Percentiles rank a stretch among this genome's conserved stretches.
Conservation (phyloP, 495 filamentous ascomycete species). For the Penicillium pancosmium region DNA sequence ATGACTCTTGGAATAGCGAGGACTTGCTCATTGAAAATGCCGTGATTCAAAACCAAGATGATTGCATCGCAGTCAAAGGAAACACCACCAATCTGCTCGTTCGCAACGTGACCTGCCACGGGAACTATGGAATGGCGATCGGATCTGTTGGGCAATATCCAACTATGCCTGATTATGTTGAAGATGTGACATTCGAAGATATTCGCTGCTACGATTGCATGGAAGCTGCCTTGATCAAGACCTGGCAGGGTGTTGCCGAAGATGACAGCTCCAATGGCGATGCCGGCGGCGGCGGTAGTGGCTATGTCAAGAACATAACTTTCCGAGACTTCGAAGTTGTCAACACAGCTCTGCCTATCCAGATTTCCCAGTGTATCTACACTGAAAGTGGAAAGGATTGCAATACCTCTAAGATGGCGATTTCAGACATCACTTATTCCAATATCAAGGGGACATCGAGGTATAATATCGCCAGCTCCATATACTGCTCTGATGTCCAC, state of each 20-base stretch:
- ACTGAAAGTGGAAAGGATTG: constrained; percentile 41
- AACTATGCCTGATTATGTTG: constrained; percentile 29
- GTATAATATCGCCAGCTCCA: constrained; percentile 56
- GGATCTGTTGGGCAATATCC: constrained; percentile 52
- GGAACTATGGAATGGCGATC: constrained; percentile 37
- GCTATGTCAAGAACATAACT: constrained; percentile 53
- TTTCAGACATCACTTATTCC: constrained; percentile 54
- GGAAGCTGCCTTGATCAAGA: constrained; percentile 60
- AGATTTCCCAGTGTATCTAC: constrained; percentile 62
- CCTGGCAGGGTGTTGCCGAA: constrained; percentile 42
- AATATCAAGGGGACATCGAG: constrained; percentile 58
- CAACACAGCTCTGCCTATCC: constrained; percentile 58
- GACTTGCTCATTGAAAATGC: constrained; percentile 35
- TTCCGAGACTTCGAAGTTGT: constrained; percentile 51
- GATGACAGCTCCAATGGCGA: constrained; percentile 35
- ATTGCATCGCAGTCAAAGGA: constrained; percentile 39
- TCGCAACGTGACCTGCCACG: constrained; percentile 36
- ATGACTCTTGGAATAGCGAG: constrained; percentile 38
- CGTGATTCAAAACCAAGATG: constrained; percentile 39
- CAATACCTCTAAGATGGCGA: constrained; percentile 53
- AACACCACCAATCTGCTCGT: constrained; percentile 45
- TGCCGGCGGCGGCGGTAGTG: constrained; percentile 33
- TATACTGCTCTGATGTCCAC: constrained; percentile 52
- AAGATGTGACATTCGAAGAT: constrained; percentile 33
- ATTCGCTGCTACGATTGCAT: constrained; percentile 39